Evolutionary conservation across 2,329 filamentous ascomycete genomes (phyloP), one percentile per base, ranked within the genome.

Genomic region (Ophiognomonia clavigignenti-juglandacearum): DNA sequence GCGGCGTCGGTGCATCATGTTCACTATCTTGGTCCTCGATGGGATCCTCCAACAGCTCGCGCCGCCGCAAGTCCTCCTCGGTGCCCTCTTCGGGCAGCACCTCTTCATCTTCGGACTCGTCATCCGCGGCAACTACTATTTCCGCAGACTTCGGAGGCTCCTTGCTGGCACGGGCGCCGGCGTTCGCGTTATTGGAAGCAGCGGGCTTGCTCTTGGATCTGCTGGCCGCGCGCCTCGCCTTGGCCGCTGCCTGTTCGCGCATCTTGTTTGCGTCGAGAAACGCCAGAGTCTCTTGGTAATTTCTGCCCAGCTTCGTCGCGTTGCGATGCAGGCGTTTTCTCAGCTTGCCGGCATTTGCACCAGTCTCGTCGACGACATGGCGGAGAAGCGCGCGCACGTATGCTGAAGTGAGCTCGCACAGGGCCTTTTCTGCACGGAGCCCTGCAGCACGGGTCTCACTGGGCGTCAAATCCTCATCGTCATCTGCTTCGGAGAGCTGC

Each of bases 371-470:
- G 42, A 96, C 72, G 34, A 90, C 81, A 44, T 82, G 82, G 18
- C 83, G 88, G 9, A 86, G 73, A 19, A 95, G 82, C 11, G 85
- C 86, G 35, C 95, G 78, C 31, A 96, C 86, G 36, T 95, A 80
- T 62, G 93, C 95, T 53, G 83, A 85, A 0, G 91, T 84, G 22
- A 96, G 73, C 57, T 92, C 86, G 65, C 92, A 97, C 1, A 97
- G 77, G 18, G 83, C 80, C 61, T 92, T 86, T 65, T 97, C 93
- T 0, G 89, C 83, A 49, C 91, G 75, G 27, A 96, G 75, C 47
- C 83, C 80, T 32, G 78, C 76, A 39, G 83, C 76, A 55, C 80
- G 72, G 48, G 80, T 76, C 59, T 86, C 72, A 58, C 77, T 73
- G 44, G 75, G 73, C 24, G 79, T 72, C 35, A 78, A 61, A 18